Evolutionary conservation across 2,329 filamentous ascomycete genomes (phyloP), one percentile per base, ranked within the genome.

Genomic region (Microsporum canis): DNA sequence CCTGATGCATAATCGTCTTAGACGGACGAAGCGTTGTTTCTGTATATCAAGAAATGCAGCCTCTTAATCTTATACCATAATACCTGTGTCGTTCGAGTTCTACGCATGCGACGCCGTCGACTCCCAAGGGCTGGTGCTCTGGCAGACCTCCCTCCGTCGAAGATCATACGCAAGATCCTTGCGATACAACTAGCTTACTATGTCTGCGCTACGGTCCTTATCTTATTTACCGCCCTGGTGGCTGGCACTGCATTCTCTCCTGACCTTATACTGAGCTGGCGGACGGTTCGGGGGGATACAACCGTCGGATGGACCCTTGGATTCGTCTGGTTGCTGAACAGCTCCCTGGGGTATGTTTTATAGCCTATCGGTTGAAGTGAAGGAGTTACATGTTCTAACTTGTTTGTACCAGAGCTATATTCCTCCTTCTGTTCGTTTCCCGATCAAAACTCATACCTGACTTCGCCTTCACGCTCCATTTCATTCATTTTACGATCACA

Each of bases 371-470:
- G 10, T 17, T 8, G 7, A 17, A 5, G 33, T 17, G 8, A 53
- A 23, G 8, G 10, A 12, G 3, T 38, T 7, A n/a, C 5, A 36
- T 5, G n/a, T n/a, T 14, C 39, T 10, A 39, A 56, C 14, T 31
- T 38, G 14, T 56, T 23, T 38, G 23, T 3, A 23, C 17, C 17
- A 97, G 92, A 71, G 84, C 89, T 47, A 84, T 95, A 62, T 88
- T 90, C 47, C 87, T 96, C 62, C 84, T 96, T 58, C 76, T 92
- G 60, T 79, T 97, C 62, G 84, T 99, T 66, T 86, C 87, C 23
- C 89, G 94, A 64, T 94, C 88, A 56, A 97, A 97, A 74, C 87
- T 97, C 63, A 88, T 97, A 58, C 90, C 90, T 66, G 94, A 99
- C 76, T 99, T 97, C 73, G 89, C 90, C 36, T 78, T 96, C 29